Conservation (phyloP, 129 eudicot genomes). For the Chrysanthemum seticuspe region DNA sequence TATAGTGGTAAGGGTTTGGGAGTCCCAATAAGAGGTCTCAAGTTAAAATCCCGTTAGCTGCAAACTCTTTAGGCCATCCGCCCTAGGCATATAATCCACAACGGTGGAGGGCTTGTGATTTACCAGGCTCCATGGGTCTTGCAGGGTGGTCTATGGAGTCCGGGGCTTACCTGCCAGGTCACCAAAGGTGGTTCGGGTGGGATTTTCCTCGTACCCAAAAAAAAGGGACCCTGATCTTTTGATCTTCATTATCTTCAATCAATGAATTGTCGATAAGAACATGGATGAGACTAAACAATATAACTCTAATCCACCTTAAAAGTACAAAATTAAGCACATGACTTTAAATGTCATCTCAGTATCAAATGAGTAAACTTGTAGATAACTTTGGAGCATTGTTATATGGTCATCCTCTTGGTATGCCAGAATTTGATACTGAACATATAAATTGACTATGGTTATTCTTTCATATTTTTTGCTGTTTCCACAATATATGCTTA, state of each 20-base stretch:
- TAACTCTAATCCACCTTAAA: slow-evolving; percentile 6
- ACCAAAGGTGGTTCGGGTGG: too few species aligned
- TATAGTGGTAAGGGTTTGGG: too few species aligned
- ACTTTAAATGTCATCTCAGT: neutral
- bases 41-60: too few species aligned
- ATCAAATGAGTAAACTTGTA: slow-evolving; percentile 6
- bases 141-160: too few species aligned
- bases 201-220: too few species aligned
- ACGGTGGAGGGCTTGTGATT: too few species aligned
- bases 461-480: slow-evolving; percentile 7
- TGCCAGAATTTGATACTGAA: neutral
- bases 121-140: too few species aligned
- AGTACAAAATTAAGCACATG: neutral
- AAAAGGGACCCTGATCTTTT: neutral
- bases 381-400: slow-evolving; percentile 5
- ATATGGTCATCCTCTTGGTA: slow-evolving; percentile 1
- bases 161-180: too few species aligned
- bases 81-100: too few species aligned
- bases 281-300: neutral
- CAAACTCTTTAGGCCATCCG: neutral
- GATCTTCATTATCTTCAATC: neutral
- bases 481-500: slow-evolving; percentile 8
- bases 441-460: slow-evolving; percentile 4
- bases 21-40: too few species aligned
- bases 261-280: slow-evolving; percentile 9